Evolutionary conservation across 495 filamentous ascomycete species (phyloP).

Genomic region (Xylaria flabelliformis): DNA sequence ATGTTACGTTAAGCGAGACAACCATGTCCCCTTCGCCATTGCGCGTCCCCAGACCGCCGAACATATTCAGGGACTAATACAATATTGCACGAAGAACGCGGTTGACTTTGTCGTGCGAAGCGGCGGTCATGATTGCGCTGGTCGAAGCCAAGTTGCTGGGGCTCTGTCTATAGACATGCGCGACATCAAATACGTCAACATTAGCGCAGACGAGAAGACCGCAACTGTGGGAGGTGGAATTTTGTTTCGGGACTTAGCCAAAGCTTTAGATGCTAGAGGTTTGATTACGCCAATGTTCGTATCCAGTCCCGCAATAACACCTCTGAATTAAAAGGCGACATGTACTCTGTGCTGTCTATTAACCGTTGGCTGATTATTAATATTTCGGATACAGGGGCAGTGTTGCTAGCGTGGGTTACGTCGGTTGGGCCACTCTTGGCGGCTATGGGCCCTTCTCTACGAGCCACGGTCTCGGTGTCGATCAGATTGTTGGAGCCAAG

Average conservation of each 20-base stretch:
- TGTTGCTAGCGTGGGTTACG: conserved; percentile 43
- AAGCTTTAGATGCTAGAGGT: conserved; percentile 38
- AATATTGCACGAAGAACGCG: conserved; percentile 29
- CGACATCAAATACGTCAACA: conserved; percentile 40
- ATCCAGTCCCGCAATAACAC: too few relatives aligned
- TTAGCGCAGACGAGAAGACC: conserved; percentile 35
- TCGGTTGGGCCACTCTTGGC: conserved; percentile 50
- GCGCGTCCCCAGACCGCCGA: conserved; percentile 46
- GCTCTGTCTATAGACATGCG: conserved; percentile 50
- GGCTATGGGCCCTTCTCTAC: conserved; percentile 44
- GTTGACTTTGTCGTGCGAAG: conserved; percentile 46
- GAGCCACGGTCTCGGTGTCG: conserved; percentile 45
- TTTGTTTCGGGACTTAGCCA: conserved; percentile 36
- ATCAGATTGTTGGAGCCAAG: conserved; percentile 42
- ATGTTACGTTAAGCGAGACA: conserved; percentile 15
- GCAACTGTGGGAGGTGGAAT: conserved; percentile 50
- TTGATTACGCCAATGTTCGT: conserved; percentile 40
- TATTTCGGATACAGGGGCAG: conserved; percentile 27
- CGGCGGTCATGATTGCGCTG: conserved; percentile 52
- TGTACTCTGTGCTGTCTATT: too few relatives aligned
- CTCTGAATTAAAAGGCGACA: too few relatives aligned
- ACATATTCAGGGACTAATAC: conserved; percentile 45
- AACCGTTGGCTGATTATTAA: not conserved
- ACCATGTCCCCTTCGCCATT: conserved; percentile 27
- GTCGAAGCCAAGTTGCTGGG: conserved; percentile 37